Conservation (phyloP, 805 yeast species). For the Candida anglica region DNA sequence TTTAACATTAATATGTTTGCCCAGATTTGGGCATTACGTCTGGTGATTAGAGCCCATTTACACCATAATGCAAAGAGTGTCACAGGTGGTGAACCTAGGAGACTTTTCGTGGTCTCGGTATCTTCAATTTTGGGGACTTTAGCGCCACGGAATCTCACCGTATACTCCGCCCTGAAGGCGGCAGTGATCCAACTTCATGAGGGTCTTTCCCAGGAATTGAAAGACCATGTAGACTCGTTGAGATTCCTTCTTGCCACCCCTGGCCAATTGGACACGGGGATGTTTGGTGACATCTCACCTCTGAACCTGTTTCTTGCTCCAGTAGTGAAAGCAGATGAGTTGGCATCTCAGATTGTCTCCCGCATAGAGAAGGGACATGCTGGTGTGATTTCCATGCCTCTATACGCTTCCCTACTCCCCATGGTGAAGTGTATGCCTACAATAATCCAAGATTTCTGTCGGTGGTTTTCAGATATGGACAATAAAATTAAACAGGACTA, state of each 20-base stretch:
- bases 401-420: conserved; percentile 46
- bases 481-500: conserved; percentile 21
- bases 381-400: conserved; percentile 43
- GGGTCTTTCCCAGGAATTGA: conserved; percentile 38
- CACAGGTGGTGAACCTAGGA: too few species aligned
- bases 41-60: conserved; percentile 18
- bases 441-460: conserved; percentile 28
- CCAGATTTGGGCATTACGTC: conserved; percentile 20
- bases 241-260: conserved; percentile 40
- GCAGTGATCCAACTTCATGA: conserved; percentile 43
- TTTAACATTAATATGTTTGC: conserved; percentile 31
- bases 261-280: conserved; percentile 46
- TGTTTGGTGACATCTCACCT: conserved; percentile 47
- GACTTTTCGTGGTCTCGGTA: conserved; percentile 37
- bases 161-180: conserved; percentile 49
- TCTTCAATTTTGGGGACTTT: conserved; percentile 47
- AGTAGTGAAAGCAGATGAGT: conserved; percentile 29
- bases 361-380: conserved; percentile 32
- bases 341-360: conserved; percentile 33
- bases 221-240: conserved; percentile 14
- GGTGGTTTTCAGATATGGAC: conserved; percentile 37
- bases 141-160: conserved; percentile 45
- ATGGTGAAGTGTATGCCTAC: conserved; percentile 39
- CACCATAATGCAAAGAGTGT: conserved; percentile 1
- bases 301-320: conserved; percentile 46